Evolutionary conservation across 2,329 filamentous ascomycete genomes (phyloP), one percentile per base, ranked within the genome.

Genomic region (Geosmithia flava): DNA sequence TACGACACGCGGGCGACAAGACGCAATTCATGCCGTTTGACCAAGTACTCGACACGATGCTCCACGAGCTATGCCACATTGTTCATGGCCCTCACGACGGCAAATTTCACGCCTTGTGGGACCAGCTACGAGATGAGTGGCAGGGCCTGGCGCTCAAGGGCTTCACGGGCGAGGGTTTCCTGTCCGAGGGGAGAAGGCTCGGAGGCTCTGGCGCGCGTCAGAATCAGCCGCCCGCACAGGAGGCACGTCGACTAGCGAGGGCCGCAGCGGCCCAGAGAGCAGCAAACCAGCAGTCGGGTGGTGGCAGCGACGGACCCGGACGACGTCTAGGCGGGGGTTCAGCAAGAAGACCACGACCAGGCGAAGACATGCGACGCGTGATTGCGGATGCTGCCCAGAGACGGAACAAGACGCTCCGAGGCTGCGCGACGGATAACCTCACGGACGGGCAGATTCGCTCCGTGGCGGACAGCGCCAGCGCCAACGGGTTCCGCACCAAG

Each of bases 21-120:
- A 79, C 71, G 40, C 81, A 87, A 56, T 97, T 97, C 58, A 64
- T 95, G 19, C 82, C 85, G 1, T 68, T 90, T 49, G 88, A 96
- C 59, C 72, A 85, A 53, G 75, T 95, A 7, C 74, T 88, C 42
- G 89, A 96, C 63, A 97, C 91, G 0, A 85, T 97, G 81, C 78
- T 97, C 19, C 91, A 97, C 61, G 91, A 97, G 70, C 77, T 97
- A 2, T 83, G 80, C n/a, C 91, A 97, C 59, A 95, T 85, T 54
- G 77, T 88, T 11, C 81, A 84, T 62, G 88, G 87, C 0, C 86
- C 87, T 2, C 91, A 97, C 62, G 81, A 96, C 59, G 75, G 72
- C 44, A 76, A 84, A 37, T 97, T 97, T 59, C 81, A 95, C 55
- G 81, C 81, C 0, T 70, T 96, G 5, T 95, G 90, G 87, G 83